These are phyloP conservation scores for Phialophora chinensis DNA, from an alignment of 2,329 filamentous ascomycete genomes.

Conservation along the genomic window DNA sequence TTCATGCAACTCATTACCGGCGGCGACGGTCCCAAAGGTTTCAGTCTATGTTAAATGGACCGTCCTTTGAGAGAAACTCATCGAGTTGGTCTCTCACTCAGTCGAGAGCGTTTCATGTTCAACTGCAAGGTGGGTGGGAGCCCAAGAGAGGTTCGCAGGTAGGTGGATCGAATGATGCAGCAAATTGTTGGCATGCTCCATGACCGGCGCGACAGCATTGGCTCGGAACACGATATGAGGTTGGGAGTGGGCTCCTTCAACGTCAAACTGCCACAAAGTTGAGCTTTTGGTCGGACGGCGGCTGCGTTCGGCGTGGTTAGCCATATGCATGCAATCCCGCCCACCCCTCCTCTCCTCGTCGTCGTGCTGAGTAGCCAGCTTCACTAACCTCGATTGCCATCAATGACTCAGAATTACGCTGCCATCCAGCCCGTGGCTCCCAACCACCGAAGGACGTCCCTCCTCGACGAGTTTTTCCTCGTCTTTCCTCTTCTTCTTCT, in stretches of 20 bases:
- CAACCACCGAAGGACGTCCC: not conserved
- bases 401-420: not conserved
- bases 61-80: not conserved
- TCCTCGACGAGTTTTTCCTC: not conserved
- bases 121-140: not conserved
- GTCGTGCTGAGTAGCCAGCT: not conserved
- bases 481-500: not conserved
- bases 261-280: not conserved
- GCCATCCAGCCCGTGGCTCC: not conserved
- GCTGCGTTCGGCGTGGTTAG: not conserved
- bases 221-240: not conserved
- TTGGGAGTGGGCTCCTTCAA: not conserved
- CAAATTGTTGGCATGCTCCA: not conserved
- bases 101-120: not conserved
- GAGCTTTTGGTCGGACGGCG: not conserved
- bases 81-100: not conserved
- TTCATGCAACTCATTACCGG: not conserved
- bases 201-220: not conserved
- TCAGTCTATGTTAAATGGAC: not conserved
- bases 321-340: not conserved
- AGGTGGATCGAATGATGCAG: not conserved
- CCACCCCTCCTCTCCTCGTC: not conserved
- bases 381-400: not conserved
- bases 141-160: not conserved
- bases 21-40: not conserved